Evolutionary conservation across 768 basidiomycete genomes (phyloP).

Genomic region (Tephrocybe sp.): DNA sequence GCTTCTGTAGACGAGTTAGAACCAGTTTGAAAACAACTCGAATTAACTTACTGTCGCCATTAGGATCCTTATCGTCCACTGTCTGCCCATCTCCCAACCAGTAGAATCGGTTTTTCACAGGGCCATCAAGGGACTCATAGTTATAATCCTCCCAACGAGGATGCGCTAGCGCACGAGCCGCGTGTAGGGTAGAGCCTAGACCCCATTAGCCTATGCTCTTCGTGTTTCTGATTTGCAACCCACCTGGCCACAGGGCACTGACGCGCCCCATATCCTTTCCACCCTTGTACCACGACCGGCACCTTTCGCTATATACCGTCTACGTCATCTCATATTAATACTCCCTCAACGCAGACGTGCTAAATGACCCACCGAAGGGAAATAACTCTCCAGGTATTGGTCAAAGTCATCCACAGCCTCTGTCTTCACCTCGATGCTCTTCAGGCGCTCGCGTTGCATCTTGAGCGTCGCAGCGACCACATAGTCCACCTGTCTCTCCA

Average conservation of each 20-base stretch:
- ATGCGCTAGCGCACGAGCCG: constrained; percentile 41
- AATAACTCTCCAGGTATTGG: constrained; percentile 53
- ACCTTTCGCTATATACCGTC: constrained; percentile 59
- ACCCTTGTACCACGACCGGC: constrained; percentile 63
- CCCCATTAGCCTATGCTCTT: neutral
- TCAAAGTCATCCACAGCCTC: constrained; percentile 64
- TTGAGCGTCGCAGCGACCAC: constrained; percentile 53
- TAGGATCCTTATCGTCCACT: constrained; percentile 38
- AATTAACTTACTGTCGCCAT: constrained; percentile 27
- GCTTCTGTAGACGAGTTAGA: constrained; percentile 29
- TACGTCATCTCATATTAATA: constrained; percentile 17
- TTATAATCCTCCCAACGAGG: constrained; percentile 68
- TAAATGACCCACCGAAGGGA: constrained; percentile 34
- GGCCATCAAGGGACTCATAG: constrained; percentile 42
- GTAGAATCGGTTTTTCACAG: constrained; percentile 43
- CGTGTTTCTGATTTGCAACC: constrained; percentile 1
- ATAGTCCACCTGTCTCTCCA: constrained; percentile 59
- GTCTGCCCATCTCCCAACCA: constrained; percentile 66
- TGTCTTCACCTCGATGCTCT: constrained; percentile 56
- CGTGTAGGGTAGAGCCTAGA: constrained; percentile 52
- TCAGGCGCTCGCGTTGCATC: constrained; percentile 59
- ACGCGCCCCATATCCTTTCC: constrained; percentile 58
- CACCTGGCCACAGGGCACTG: constrained; percentile 60
- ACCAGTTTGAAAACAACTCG: neutral
- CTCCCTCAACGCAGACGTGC: neutral